A percentile compares a stretch with the other conserved stretches of the same genome.
Conservation (phyloP, 495 filamentous ascomycete species). For the Xylaria telfairii region DNA sequence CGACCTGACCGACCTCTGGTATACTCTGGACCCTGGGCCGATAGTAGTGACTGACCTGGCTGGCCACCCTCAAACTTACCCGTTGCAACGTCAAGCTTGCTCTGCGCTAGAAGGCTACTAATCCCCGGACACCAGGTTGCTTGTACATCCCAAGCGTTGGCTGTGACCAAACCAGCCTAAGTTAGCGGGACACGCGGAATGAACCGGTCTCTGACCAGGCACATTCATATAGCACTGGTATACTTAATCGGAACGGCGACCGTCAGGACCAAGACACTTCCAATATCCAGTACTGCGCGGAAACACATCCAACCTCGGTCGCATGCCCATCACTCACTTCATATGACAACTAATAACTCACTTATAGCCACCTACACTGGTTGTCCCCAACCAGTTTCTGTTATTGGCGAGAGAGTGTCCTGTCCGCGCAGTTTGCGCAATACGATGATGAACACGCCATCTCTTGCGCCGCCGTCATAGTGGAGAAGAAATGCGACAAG, state of each 20-base stretch:
- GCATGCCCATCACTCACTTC: background rate
- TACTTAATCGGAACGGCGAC: background rate
- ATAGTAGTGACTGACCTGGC: slow-evolving; percentile 27
- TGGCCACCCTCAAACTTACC: slow-evolving; percentile 34
- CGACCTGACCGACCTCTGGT: background rate
- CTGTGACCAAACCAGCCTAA: slow-evolving; percentile 23
- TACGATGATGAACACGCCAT: slow-evolving; percentile 27
- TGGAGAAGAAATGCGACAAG: slow-evolving; percentile 25
- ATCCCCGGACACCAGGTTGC: slow-evolving; percentile 36
- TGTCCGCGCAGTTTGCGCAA: slow-evolving; percentile 20
- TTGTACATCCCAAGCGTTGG: slow-evolving; percentile 25
- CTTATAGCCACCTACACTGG: background rate
- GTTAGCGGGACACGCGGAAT: slow-evolving; percentile 31
- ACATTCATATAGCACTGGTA: slow-evolving; percentile 1
- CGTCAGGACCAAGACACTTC: too few species aligned
- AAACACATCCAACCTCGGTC: background rate
- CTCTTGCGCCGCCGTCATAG: slow-evolving; percentile 27
- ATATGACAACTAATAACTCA: background rate
- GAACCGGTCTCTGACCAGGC: slow-evolving; percentile 32
- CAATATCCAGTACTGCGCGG: too few species aligned
- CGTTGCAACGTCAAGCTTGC: slow-evolving; percentile 36
- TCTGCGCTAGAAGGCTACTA: slow-evolving; percentile 3
- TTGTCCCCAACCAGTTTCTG: background rate
- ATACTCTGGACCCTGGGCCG: background rate
- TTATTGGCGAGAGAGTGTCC: slow-evolving; percentile 1